Conservation (phyloP, 768 basidiomycete genomes). For the Filobasidium floriforme region DNA sequence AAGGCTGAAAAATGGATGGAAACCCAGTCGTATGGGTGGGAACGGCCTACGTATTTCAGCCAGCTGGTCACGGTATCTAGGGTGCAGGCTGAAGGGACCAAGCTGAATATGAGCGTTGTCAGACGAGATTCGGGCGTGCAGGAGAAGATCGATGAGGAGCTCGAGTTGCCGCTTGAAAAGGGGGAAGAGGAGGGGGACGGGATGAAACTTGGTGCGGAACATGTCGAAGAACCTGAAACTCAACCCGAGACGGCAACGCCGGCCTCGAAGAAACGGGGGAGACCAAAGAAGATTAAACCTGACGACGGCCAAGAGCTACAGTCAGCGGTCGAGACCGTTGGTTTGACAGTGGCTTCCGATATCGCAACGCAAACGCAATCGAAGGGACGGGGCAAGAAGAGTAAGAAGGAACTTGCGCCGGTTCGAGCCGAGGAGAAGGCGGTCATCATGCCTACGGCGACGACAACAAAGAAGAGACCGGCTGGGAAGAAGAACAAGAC, state of each 20-base stretch:
- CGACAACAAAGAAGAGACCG: not conserved
- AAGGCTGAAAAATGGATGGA: not conserved
- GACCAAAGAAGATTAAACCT: not conserved
- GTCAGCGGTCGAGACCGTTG: not conserved
- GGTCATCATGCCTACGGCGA: no score
- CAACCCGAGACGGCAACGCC: not conserved
- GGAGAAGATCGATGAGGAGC: not conserved
- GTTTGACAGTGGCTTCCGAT: no score
- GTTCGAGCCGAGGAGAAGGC: not conserved
- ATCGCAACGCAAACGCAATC: no score
- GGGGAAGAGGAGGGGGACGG: no score
- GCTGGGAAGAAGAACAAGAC: not conserved
- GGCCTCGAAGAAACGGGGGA: not conserved
- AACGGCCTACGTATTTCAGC: not conserved
- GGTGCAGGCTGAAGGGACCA: not conserved
- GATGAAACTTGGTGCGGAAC: no score
- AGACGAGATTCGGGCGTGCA: no score
- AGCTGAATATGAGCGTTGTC: no score
- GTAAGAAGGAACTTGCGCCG: not conserved
- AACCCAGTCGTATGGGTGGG: not conserved
- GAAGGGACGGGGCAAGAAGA: not conserved
- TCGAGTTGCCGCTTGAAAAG: not conserved
- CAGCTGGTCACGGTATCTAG: not conserved
- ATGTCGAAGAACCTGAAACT: not conserved
- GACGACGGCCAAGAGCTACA: not conserved